Evolutionary conservation across 164 flowering plant species (phyloP).

Genomic region (Chloranthus sessilifolius): DNA sequence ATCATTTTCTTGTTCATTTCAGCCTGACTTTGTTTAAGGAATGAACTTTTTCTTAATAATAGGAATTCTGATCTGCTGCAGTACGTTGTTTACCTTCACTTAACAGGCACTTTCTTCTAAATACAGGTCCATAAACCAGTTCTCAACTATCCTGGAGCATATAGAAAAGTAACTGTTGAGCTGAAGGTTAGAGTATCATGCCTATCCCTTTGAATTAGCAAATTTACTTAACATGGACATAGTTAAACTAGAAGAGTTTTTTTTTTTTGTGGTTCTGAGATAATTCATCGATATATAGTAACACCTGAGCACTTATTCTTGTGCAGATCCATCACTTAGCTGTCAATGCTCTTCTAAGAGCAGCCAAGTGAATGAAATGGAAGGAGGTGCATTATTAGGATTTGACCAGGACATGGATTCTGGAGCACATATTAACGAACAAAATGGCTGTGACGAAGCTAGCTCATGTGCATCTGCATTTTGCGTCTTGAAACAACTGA

Average conservation of each 20-base stretch:
- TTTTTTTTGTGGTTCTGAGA: too few species aligned
- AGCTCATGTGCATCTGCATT: slow-evolving; percentile 77
- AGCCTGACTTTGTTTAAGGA: too few species aligned
- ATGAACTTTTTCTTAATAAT: too few species aligned
- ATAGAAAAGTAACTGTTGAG: slow-evolving; percentile 88
- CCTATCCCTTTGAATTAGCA: too few species aligned
- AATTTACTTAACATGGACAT: too few species aligned
- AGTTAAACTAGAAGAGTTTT: too few species aligned
- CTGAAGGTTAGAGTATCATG: slow-evolving; percentile 75
- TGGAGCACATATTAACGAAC: slow-evolving; percentile 30
- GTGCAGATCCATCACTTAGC: slow-evolving; percentile 89
- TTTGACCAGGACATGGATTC: slow-evolving; percentile 52
- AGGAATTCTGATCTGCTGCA: too few species aligned
- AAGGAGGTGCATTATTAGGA: slow-evolving; percentile 82
- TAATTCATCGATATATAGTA: too few species aligned
- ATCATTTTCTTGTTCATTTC: too few species aligned
- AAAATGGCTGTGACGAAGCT: slow-evolving; percentile 61
- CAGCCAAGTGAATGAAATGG: slow-evolving; percentile 91
- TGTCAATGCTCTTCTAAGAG: slow-evolving; percentile 86
- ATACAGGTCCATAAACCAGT: slow-evolving; percentile 75
- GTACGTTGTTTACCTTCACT: too few species aligned
- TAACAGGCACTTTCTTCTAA: too few species aligned
- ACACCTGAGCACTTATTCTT: neutral
- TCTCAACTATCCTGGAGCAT: slow-evolving; percentile 87
- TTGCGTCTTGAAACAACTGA: slow-evolving; percentile 78